A percentile compares a stretch with the other conserved stretches of the same genome.
These are phyloP conservation scores for Geum urbanum DNA, from an alignment of 306 rosid species.

Conservation along the genomic window DNA sequence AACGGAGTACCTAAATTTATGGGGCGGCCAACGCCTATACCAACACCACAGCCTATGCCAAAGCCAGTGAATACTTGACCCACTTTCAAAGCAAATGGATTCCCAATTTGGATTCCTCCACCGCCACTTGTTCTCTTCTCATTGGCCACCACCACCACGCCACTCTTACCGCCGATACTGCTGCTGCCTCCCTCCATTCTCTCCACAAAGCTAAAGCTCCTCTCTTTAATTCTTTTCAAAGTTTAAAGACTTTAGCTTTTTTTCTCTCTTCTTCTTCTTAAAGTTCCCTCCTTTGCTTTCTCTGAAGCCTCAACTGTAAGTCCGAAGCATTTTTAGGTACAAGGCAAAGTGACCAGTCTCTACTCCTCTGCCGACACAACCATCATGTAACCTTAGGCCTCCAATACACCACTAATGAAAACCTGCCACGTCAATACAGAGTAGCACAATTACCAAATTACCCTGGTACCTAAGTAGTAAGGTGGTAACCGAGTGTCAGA, in stretches of 20 bases:
- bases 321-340: not conserved
- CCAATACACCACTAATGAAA: not conserved
- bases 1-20: slow-evolving; percentile 60
- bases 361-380: not conserved
- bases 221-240: slow-evolving; percentile 14
- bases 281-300: slow-evolving; percentile 12
- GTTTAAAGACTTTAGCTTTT: not conserved
- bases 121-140: slow-evolving; percentile 29
- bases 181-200: slow-evolving; percentile 50
- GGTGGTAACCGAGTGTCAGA: slow-evolving; percentile 14
- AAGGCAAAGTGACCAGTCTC: not conserved
- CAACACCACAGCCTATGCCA: slow-evolving; percentile 88
- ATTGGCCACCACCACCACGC: slow-evolving; percentile 12
- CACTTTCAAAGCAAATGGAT: slow-evolving; percentile 87
- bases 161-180: slow-evolving; percentile 18
- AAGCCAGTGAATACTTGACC: slow-evolving; percentile 97
- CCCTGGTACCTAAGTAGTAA: slow-evolving; percentile 12
- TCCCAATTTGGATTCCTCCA: slow-evolving; percentile 50
- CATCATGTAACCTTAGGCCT: not conserved
- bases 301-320: slow-evolving; percentile 8
- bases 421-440: not conserved
- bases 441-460: not conserved
- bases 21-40: slow-evolving; percentile 97
- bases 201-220: slow-evolving; percentile 17
- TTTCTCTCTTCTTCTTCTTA: slow-evolving; percentile 2